Conservation (phyloP, 306 rosid genomes). For the Malus sieversii region DNA sequence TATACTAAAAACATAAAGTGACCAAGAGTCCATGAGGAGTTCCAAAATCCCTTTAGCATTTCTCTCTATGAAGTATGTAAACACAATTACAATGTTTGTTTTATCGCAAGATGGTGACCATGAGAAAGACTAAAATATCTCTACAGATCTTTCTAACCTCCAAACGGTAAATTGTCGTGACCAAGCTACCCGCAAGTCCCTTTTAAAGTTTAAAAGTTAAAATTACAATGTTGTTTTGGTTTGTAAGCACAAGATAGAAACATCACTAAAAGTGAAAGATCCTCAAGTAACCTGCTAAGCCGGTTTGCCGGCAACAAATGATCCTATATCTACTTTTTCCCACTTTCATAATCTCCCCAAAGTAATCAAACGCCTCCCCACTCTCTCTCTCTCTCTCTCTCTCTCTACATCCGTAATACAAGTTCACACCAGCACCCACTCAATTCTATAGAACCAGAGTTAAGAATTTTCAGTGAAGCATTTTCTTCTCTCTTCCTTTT, state of each 20-base stretch:
- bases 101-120: no score
- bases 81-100: background rate
- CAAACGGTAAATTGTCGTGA: no score
- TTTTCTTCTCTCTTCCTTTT: background rate
- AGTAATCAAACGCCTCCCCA: background rate
- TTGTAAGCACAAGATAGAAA: background rate
- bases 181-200: no score
- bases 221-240: background rate
- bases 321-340: background rate
- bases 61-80: background rate
- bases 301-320: conserved; percentile 17
- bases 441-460: background rate
- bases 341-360: background rate
- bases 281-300: conserved; percentile 18
- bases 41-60: no score
- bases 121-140: no score
- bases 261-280: background rate
- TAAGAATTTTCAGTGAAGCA: conserved; percentile 2
- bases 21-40: no score
- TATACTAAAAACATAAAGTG: no score
- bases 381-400: background rate
- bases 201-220: no score
- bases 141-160: rapidly evolving
- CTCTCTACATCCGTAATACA: conserved; percentile 11
- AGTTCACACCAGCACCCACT: background rate